Evolutionary conservation across 768 basidiomycete species (phyloP).

Genomic region (Mycena galericulata): DNA sequence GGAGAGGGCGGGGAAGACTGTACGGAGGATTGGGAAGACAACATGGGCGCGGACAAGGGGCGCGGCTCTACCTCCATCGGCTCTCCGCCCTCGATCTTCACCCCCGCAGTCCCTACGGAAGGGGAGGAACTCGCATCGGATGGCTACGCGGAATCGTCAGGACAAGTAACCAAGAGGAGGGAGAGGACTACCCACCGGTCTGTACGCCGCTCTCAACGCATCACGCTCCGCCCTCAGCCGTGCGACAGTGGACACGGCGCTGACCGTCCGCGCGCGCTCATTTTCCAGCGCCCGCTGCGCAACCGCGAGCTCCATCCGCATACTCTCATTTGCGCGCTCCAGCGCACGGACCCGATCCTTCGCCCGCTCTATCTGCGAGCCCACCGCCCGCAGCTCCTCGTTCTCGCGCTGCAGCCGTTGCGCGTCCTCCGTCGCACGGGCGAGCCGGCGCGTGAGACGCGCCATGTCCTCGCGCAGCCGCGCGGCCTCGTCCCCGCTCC

Average conservation of each 20-base stretch:
- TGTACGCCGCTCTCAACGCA: neutral
- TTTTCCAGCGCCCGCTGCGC: neutral
- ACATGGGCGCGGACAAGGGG: neutral
- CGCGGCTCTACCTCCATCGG: neutral
- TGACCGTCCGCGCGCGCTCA: conserved; percentile 15
- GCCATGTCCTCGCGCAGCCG: conserved; percentile 17
- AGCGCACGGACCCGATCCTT: neutral
- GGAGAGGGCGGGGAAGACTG: conserved; percentile 12
- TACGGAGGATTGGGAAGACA: neutral
- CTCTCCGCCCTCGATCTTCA: neutral
- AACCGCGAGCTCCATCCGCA: neutral
- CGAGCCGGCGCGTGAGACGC: neutral
- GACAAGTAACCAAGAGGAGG: neutral
- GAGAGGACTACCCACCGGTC: neutral
- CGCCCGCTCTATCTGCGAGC: neutral
- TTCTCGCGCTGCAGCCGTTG: neutral
- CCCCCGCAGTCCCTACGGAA: neutral
- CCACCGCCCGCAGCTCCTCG: neutral
- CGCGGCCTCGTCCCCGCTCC: neutral
- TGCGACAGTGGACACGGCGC: neutral
- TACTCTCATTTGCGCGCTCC: neutral
- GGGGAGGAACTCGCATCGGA: neutral
- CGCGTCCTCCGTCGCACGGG: conserved; percentile 4
- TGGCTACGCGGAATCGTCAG: neutral
- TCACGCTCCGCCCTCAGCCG: conserved; percentile 21